A percentile compares a stretch with the other conserved stretches of the same genome.
Conservation (phyloP, 2,329 filamentous ascomycete genomes). For the Alternaria angustiovoidea region DNA sequence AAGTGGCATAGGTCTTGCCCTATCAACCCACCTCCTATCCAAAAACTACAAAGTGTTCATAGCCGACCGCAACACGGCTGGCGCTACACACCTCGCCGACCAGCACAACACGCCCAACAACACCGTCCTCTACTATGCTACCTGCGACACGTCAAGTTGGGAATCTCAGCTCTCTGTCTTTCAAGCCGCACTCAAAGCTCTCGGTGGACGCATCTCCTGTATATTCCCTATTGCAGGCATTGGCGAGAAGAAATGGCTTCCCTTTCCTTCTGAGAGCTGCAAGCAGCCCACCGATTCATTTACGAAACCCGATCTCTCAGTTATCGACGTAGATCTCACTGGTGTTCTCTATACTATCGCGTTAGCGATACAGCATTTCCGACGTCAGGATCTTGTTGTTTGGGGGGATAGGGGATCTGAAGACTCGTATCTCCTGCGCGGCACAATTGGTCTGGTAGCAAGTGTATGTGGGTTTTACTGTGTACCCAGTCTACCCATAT, state of each 20-base stretch:
- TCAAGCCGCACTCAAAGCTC: slow-evolving; percentile 41
- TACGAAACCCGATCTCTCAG: slow-evolving; percentile 50
- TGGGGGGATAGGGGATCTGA: slow-evolving; percentile 30
- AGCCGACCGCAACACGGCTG: slow-evolving; percentile 49
- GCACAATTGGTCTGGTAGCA: slow-evolving; percentile 49
- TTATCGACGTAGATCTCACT: slow-evolving; percentile 53
- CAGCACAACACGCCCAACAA: slow-evolving; percentile 18
- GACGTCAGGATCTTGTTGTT: slow-evolving; percentile 46
- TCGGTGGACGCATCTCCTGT: slow-evolving; percentile 52
- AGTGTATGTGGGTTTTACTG: slow-evolving; percentile 56
- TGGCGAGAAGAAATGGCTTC: slow-evolving; percentile 51
- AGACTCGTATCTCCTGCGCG: slow-evolving; percentile 25
- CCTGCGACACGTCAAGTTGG: slow-evolving; percentile 49
- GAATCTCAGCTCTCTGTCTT: slow-evolving; percentile 51
- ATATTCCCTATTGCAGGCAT: slow-evolving; percentile 55
- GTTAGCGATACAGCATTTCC: slow-evolving; percentile 56
- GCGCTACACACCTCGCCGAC: slow-evolving; percentile 34
- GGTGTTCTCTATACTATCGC: slow-evolving; percentile 55
- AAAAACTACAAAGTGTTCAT: slow-evolving; percentile 59
- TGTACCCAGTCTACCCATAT: slow-evolving; percentile 53
- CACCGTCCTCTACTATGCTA: slow-evolving; percentile 28
- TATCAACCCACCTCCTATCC: slow-evolving; percentile 39
- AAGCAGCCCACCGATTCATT: slow-evolving; percentile 37
- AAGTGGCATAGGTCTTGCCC: slow-evolving; percentile 48
- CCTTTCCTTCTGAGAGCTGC: slow-evolving; percentile 18